A percentile compares a stretch with the other conserved stretches of the same genome.
Evolutionary conservation across 345 rosid genomes (phyloP).

Genomic region (Dovyalis caffra): DNA sequence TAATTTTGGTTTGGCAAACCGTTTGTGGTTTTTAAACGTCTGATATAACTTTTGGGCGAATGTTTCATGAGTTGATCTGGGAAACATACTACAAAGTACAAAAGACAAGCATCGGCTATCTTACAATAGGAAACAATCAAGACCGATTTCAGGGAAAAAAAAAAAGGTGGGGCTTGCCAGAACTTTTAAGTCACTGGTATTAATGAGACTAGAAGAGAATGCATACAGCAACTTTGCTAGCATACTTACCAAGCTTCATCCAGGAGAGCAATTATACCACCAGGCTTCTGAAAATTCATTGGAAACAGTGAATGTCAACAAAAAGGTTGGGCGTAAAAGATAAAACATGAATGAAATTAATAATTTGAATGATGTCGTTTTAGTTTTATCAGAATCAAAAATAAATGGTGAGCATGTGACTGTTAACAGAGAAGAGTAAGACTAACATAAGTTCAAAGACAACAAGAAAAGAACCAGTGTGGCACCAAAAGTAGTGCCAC

Average conservation of each 20-base stretch:
- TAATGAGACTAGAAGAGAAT: slow-evolving; percentile 4
- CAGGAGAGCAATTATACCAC: slow-evolving; percentile 97
- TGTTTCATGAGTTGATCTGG: no score
- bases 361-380: not conserved
- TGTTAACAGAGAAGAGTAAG: not conserved
- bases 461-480: not conserved
- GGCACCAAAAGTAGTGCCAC: no score
- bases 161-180: not conserved
- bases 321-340: no score
- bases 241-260: slow-evolving; percentile 97
- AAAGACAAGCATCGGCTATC: slow-evolving; percentile 24
- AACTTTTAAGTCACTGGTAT: slow-evolving; percentile 3
- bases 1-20: no score
- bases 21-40: no score
- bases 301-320: slow-evolving; percentile 1
- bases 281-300: slow-evolving; percentile 80
- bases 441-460: not conserved
- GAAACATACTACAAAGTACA: slow-evolving; percentile 38
- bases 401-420: slow-evolving; percentile 16
- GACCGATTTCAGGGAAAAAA: not conserved
- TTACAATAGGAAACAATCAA: slow-evolving; percentile 15
- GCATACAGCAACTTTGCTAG: not conserved
- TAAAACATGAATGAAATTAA: not conserved
- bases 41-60: no score
- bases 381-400: not conserved